Evolutionary conservation across 441 rosid species (phyloP).

Genomic region (Bocquillonia castaneifolia): DNA sequence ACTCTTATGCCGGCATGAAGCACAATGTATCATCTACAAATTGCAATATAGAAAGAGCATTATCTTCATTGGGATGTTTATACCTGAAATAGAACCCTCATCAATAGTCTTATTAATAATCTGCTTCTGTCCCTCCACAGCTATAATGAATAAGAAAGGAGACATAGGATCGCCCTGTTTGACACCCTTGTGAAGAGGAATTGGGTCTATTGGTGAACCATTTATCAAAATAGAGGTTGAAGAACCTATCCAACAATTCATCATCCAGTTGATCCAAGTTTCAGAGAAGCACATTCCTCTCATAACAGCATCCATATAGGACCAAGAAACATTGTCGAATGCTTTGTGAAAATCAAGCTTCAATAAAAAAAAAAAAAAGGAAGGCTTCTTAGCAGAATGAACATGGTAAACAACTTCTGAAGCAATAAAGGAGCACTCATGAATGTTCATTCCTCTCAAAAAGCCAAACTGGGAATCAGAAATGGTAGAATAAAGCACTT

Average conservation of each 20-base stretch:
- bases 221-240: neutral
- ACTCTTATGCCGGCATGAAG: neutral
- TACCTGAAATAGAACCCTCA: neutral
- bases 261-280: neutral
- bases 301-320: too few species aligned
- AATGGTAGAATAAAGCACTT: too few species aligned
- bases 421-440: too few species aligned
- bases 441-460: too few species aligned
- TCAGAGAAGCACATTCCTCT: neutral
- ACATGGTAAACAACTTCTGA: too few species aligned
- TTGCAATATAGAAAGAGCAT: neutral
- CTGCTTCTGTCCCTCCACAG: neutral
- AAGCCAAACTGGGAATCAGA: too few species aligned
- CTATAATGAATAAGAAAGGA: neutral
- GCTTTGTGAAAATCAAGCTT: too few species aligned
- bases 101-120: neutral
- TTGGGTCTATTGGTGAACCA: neutral
- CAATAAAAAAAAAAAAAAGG: too few species aligned
- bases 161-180: neutral
- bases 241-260: too few species aligned
- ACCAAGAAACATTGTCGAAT: too few species aligned
- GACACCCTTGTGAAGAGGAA: neutral
- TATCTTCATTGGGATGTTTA: neutral
- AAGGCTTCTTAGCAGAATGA: too few species aligned
- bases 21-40: neutral